Base-by-base conservation (phyloP, 768 basidiomycete species). In the Lactarius sp. region DNA sequence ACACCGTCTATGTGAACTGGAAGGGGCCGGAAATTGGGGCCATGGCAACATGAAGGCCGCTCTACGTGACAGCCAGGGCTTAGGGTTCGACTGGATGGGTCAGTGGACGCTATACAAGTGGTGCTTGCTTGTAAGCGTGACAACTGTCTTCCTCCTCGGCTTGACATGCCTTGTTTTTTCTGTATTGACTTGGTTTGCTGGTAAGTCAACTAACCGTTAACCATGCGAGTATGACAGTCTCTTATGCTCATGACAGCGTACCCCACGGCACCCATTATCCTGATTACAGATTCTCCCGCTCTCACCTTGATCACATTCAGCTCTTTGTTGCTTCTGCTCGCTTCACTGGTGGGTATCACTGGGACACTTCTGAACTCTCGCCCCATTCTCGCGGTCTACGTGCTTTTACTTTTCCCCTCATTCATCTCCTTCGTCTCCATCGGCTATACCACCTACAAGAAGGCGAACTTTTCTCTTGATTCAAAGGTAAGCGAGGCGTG, bases 61-160 rank as follows among this genome's bases (percentile, higher is more conserved):
- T 68, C 72, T 60, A 64, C 75, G 75, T 56, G 75, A 78, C 31
- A 75, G 74, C 5, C 71, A 64, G 33, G 78, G 76, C 2, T 69
- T 77, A 50, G 78, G 76, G n/a, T 66, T 77, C 8, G 76, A 77
- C 54, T 69, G 71, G 39, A 69, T 77, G 14, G 78, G 76, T 39
- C 68, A 73, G n/a, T 88, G 88, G 88, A 84, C 83, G 16, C 59
- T 62, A n/a, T 80, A 80, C 70, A 90, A 88, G 72, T 85, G 83
- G 83, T 78, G 76, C 33, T 72, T 89, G 47, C 69, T 87, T 18
- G 52, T 83, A 16, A 87, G 86, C 4, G 77, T 85, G 4, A 71
- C 75, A 31, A 76, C 77, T 8, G 80, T 88, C 50, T 80, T 88
- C 57, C 71, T 71, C 0, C 86, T 83, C 72, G 85, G 85, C 1